Evolutionary conservation across 257 asterid genomes (phyloP), one percentile per base, ranked within the genome.

Genomic region (Eustoma russellianum): DNA sequence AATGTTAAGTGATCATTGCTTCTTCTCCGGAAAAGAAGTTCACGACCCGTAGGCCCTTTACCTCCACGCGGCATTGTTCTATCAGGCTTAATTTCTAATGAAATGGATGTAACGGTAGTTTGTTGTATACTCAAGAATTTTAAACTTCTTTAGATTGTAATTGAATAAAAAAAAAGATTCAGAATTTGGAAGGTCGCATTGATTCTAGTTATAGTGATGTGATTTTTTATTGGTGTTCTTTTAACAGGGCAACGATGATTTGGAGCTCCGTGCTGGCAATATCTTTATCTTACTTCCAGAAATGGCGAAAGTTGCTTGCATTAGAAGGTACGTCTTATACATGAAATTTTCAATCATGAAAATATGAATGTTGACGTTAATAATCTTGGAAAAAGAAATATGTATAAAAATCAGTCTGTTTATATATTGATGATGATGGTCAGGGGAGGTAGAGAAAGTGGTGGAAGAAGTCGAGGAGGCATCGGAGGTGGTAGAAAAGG

Each of bases 231-330:
- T 13, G 33, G 14, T 10, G 7, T 19, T 6, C 13, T 24, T 59
- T 44, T 44, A 57, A 65, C 75, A 83, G 95, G 95, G 59, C 62
- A 43, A 86, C 80, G 66, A 78, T 83, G 81, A 62, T 83, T 33
- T 33, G 83, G 66, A 90, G 88, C 17, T 72, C 81, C 15, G 40
- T 74, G 38, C 28, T 83, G 17, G 53, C 88, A 52, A 53, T 83
- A 9, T 3, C 78, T 44, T 47, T 86, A 28, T 89, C 95, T 5
- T 58, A 78, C 47, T 79, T 83, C 85, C 65, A 40, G 60, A 82
- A 77, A 53, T 74, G 77, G 83, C 68, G 65, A 13, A 62, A 43
- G n/a, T 41, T 80, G 53, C 66, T 60, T 9, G 68, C 30, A n/a
- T 13, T 83, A 16, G 82, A 80, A 85, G 95, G 93, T 85, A 66